Conservation (phyloP, 2,329 filamentous ascomycete species). For the Alternaria brassicicola region DNA sequence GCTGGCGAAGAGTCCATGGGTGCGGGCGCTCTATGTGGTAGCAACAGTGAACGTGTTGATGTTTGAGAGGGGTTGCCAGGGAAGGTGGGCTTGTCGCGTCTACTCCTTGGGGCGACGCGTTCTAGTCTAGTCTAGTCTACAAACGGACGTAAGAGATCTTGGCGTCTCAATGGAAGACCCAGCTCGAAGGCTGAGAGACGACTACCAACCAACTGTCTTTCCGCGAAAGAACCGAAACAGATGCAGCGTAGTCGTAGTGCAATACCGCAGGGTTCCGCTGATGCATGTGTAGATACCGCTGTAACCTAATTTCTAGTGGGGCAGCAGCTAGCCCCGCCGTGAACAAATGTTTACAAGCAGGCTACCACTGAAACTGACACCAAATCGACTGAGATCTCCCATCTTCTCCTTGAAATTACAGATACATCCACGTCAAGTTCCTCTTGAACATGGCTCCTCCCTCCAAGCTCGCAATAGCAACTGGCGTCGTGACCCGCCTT, state of each 20-base stretch:
- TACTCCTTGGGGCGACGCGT: slow-evolving; percentile 33
- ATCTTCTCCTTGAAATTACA: background rate
- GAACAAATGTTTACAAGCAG: slow-evolving; percentile 20
- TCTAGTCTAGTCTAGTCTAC: slow-evolving; percentile 27
- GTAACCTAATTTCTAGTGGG: slow-evolving; percentile 7
- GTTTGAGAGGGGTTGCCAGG: slow-evolving; percentile 16
- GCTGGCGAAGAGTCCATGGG: slow-evolving; percentile 67
- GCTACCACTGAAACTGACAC: slow-evolving; percentile 16
- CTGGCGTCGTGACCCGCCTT: slow-evolving; percentile 78
- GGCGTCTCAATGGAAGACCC: background rate
- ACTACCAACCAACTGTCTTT: no score
- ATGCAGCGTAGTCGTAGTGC: background rate
- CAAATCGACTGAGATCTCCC: background rate
- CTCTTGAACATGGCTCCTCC: slow-evolving; percentile 71
- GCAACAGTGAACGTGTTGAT: slow-evolving; percentile 8
- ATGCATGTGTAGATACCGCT: background rate
- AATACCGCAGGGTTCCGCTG: background rate
- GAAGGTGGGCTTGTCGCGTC: slow-evolving; percentile 25
- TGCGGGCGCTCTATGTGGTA: slow-evolving; percentile 12
- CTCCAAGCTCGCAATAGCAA: slow-evolving; percentile 77
- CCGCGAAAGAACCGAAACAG: background rate
- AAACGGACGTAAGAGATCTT: slow-evolving; percentile 17
- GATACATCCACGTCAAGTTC: background rate
- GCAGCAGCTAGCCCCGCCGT: slow-evolving; percentile 21
- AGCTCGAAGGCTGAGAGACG: background rate